Evolutionary conservation across 177 flowering plant species (phyloP), one percentile per base, ranked within the genome.

Genomic region (Vitis hybrid): DNA sequence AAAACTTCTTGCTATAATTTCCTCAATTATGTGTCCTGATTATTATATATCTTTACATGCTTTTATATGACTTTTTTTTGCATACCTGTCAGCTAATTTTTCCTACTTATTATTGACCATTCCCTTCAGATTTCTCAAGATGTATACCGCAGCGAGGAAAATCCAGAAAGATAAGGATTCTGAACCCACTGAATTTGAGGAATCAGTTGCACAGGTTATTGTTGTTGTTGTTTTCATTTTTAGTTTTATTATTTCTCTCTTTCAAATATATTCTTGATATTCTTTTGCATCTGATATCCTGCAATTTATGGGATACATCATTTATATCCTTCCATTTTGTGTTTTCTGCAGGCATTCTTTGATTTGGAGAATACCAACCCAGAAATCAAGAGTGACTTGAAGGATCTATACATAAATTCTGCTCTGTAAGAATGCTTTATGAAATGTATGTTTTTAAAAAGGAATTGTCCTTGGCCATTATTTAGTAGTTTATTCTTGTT

Each of bases 331-430:
- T 39, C 45, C 45, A 19, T 51, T 51, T 60, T 70, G 17, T n/a
- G 64, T 4, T 63, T 34, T 63, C 3, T 75, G 73, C 81, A 93
- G 97, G 88, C 97, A 10, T 65, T 93, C 2, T 89, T 91, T 76
- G 97, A 93, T 70, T 70, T 93, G 86, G 98, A 93, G 69, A 93
- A 89, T 49, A 80, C 89, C 66, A 93, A 84, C 73, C 82, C 80
- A 58, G 98, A 93, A 72, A 80, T 93, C 32, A 93, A 93, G 75
- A 90, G 92, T 76, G 98, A 93, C 8, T 72, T 93, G 81, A 93
- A 93, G 74, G 98, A 93, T 74, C 85, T 93, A 1, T 87, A 75
- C 80, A 89, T 93, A 2, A 91, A 89, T 64, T 84, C 94, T 23
- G 98, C 98, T 13, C 65, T 75, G 98, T 93, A 85, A 84, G 94